Percentiles rank a stretch among this genome's conserved stretches.
Evolutionary conservation across 495 filamentous ascomycete genomes (phyloP).

Genomic region (Talaromyces stipitatus): DNA sequence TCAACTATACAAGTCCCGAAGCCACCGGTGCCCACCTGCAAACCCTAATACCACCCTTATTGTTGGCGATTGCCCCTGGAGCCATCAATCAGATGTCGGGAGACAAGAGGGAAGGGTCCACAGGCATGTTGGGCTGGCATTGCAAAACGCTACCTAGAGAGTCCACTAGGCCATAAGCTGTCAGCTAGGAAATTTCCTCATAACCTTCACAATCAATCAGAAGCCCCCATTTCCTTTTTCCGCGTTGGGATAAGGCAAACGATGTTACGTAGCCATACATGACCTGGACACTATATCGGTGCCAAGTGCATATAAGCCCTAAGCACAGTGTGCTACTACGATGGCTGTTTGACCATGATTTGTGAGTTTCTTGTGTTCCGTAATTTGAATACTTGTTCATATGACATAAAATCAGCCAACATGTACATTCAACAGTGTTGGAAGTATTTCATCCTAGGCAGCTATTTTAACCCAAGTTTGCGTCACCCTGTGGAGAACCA

Average conservation of each 20-base stretch:
- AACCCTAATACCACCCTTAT: background rate
- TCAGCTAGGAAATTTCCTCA: background rate
- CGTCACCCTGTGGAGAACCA: constrained; percentile 4
- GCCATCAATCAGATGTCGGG: background rate
- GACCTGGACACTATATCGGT: background rate
- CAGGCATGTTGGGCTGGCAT: background rate
- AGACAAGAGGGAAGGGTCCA: background rate
- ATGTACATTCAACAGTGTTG: background rate
- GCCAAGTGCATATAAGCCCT: too few relatives aligned
- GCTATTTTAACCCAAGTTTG: background rate
- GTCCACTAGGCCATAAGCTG: background rate
- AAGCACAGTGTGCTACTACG: background rate
- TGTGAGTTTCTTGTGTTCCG: background rate
- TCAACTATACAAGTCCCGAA: background rate
- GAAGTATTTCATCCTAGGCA: background rate
- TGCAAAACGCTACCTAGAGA: background rate
- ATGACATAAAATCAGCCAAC: background rate
- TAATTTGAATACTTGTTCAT: background rate
- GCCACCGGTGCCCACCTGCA: background rate
- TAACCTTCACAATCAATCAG: background rate
- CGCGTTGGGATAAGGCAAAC: background rate
- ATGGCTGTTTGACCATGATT: background rate
- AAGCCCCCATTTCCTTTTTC: background rate
- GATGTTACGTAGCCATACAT: constrained; percentile 5
- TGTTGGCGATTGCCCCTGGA: background rate